phyloP scores from a whole-genome alignment of 805 yeast genomes.

The Nadsonia fulvescens region DNA sequence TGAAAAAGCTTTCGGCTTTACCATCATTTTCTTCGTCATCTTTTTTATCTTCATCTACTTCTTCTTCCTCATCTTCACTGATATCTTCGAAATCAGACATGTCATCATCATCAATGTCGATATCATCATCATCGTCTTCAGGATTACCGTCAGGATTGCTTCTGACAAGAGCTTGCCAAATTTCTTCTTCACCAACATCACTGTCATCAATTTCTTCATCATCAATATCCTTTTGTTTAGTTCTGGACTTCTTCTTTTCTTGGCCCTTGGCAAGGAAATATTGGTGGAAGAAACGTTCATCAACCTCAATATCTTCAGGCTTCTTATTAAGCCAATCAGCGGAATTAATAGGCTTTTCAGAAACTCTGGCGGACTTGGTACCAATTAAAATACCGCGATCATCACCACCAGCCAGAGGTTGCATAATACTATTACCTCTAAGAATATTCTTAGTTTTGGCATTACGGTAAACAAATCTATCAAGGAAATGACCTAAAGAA shows the following conservation, averaged over 20 bases:
- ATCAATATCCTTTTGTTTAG: conserved; percentile 14
- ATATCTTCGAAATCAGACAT: conserved; percentile 25
- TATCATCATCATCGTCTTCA: conserved; percentile 31
- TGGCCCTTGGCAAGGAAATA: conserved; percentile 38
- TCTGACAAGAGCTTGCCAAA: conserved; percentile 65
- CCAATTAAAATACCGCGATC: conserved; percentile 24
- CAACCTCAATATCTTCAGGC: conserved; percentile 55
- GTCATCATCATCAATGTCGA: conserved; percentile 16
- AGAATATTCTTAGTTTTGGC: conserved; percentile 57
- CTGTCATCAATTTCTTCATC: conserved; percentile 23
- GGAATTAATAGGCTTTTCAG: conserved; percentile 66
- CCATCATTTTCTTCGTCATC: conserved; percentile 9
- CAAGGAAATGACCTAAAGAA: conserved; percentile 78
- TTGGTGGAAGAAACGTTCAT: conserved; percentile 74
- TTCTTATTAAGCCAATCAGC: conserved; percentile 59
- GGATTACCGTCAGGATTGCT: conserved; percentile 51
- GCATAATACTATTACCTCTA: conserved; percentile 93
- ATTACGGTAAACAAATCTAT: conserved; percentile 86
- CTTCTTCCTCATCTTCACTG: conserved; percentile 15
- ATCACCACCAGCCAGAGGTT: conserved; percentile 67
- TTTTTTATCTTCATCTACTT: conserved; percentile 9
- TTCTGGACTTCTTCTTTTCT: conserved; percentile 16
- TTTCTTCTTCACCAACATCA: conserved; percentile 39
- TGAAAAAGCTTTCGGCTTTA: conserved; percentile 13
- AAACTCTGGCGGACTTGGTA: conserved; percentile 13